Percentiles rank a stretch among this genome's conserved stretches.
Conservation (phyloP, 208 protist species). For the Leishmania martiniquensis region DNA sequence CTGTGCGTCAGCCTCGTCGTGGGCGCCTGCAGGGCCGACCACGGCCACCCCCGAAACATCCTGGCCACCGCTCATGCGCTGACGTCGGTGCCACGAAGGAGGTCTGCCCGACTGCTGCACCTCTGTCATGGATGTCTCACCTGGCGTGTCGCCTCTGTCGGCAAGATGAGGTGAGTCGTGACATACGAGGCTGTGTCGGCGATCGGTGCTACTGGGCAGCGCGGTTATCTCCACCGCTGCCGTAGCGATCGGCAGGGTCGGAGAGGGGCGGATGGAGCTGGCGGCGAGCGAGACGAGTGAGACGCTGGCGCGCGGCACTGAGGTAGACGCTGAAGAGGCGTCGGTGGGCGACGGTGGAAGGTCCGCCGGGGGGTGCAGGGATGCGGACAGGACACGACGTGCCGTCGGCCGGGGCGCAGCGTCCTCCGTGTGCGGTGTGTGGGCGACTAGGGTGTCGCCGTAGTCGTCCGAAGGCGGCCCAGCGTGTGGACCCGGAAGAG, state of each 20-base stretch:
- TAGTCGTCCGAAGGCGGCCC: neutral
- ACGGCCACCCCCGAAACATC: neutral
- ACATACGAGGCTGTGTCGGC: neutral
- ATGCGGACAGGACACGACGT: neutral
- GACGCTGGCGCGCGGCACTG: constrained; percentile 11
- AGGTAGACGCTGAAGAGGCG: neutral
- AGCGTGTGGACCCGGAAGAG: constrained; percentile 2
- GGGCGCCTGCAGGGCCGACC: neutral
- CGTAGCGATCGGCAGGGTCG: neutral
- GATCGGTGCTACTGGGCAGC: neutral
- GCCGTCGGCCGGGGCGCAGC: neutral
- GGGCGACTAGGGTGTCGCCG: neutral
- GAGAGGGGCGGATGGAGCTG: constrained; percentile 25
- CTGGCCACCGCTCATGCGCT: neutral
- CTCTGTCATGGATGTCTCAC: neutral
- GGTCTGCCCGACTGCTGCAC: neutral
- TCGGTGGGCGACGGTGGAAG: neutral
- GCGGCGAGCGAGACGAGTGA: constrained; percentile 11
- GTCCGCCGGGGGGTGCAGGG: neutral
- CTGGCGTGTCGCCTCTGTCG: neutral
- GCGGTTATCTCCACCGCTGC: neutral
- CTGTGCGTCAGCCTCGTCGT: neutral
- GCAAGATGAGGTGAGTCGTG: neutral
- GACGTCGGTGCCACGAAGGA: neutral
- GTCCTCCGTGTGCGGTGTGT: neutral